These are phyloP conservation scores for Fusarium humuli DNA, from an alignment of 2,329 filamentous ascomycete species.

Conservation along the genomic window DNA sequence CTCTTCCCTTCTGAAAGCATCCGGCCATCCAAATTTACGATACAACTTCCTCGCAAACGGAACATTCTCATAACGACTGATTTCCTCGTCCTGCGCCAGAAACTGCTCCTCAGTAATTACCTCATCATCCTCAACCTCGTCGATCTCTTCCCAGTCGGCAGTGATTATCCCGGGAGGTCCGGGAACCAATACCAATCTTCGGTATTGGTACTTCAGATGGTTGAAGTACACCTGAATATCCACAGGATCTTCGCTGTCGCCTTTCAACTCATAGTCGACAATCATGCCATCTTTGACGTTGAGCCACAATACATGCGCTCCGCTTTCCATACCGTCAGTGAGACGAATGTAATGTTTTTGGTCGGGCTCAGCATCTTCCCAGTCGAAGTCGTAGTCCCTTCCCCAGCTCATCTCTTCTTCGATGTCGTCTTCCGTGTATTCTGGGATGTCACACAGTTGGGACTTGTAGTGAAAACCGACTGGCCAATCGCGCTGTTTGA, in stretches of 20 bases:
- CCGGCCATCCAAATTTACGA: not conserved
- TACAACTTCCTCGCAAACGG: not conserved
- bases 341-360: not conserved
- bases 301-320: not conserved
- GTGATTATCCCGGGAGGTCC: not conserved
- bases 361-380: not conserved
- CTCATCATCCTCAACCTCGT: not conserved
- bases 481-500: not conserved
- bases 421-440: not conserved
- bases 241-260: not conserved
- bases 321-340: not conserved
- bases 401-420: not conserved
- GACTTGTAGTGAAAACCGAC: conserved; percentile 5
- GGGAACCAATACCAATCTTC: not conserved
- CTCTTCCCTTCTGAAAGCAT: not conserved
- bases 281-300: not conserved
- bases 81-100: not conserved
- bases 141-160: not conserved
- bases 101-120: not conserved
- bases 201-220: not conserved
- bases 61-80: not conserved
- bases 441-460: not conserved
- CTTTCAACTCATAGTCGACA: not conserved
- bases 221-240: not conserved
- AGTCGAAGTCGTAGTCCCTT: not conserved